Base-by-base conservation (phyloP, 2,329 filamentous ascomycete genomes). In the Ophiostoma tasmaniense region DNA sequence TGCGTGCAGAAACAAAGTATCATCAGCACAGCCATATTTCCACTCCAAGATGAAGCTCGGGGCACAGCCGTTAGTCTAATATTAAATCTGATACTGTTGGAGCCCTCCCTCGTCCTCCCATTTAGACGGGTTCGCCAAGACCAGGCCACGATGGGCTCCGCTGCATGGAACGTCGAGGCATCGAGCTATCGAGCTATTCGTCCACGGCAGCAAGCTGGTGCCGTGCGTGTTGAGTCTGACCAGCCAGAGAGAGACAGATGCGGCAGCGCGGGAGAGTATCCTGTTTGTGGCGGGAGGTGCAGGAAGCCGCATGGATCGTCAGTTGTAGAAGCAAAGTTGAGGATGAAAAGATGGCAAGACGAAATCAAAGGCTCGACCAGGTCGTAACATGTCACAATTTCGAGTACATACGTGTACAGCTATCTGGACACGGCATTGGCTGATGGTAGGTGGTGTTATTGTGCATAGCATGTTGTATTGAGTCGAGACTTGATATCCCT, bases 81-180 rank as follows among this genome's bases (percentile, higher is more conserved):
- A 55, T 25, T 11, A 61, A 14, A 55, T 25, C 42, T 45, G 17
- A n/a, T 20, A 45, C 50, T 25, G 14, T 68, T 66, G 67, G 67
- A 39, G 64, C 62, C 67, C 62, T 68, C 67, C 37, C 28, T 30
- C n/a, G 37, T 68, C 67, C 28, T 64, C 67, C 55, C 64, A 37
- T 66, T 62, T 50, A 22, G 22, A 64, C 30, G 50, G 59, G n/a
- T 22, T 61, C 50, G 67, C 67, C 67, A 68, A 68, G 64, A 61
- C 64, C 25, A 20, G 20, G 42, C 42, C 42, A 45, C 42, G 55
- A 61, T 61, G 62, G 68, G 68, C 62, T 50, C 68, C 65, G 68
- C 65, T 69, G 64, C n/a, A 33, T 69, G 67, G 67, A 69, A 68
- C 67, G 39, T 35, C 30, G 37, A 59, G 33, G 62, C 45, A 66